These are phyloP conservation scores for Ophiostoma ulmi DNA, from an alignment of 2,329 filamentous ascomycete genomes.

Conservation along the genomic window DNA sequence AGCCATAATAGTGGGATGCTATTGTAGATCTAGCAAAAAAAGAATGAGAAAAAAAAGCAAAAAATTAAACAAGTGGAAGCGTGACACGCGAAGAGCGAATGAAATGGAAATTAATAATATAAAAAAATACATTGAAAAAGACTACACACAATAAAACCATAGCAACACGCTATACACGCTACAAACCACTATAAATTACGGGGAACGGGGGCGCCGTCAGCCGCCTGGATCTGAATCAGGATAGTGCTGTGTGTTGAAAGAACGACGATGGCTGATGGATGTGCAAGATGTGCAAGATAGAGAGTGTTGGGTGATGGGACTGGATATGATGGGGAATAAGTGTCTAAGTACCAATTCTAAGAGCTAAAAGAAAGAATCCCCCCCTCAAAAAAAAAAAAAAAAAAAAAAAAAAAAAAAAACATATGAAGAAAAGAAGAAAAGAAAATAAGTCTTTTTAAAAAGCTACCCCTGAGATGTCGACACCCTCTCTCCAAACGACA, in stretches of 20 bases:
- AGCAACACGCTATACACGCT: background rate
- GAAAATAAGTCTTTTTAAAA: background rate
- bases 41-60: background rate
- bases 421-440: background rate
- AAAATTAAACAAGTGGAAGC: background rate
- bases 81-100: background rate
- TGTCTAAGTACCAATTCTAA: background rate
- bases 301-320: background rate
- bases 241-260: background rate
- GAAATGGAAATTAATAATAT: too few species aligned
- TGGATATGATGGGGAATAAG: slow-evolving; percentile 2
- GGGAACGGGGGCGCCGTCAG: slow-evolving; percentile 6
- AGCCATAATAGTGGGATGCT: background rate
- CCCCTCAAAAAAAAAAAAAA: background rate
- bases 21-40: background rate
- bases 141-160: background rate
- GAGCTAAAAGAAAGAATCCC: background rate
- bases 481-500: background rate
- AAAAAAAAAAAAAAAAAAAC: background rate
- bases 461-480: background rate
- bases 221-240: background rate
- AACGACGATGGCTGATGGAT: background rate
- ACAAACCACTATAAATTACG: background rate
- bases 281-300: background rate
- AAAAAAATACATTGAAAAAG: background rate